These are phyloP conservation scores for Echinosophora koreensis DNA, from an alignment of 306 rosid genomes.

Conservation along the genomic window DNA sequence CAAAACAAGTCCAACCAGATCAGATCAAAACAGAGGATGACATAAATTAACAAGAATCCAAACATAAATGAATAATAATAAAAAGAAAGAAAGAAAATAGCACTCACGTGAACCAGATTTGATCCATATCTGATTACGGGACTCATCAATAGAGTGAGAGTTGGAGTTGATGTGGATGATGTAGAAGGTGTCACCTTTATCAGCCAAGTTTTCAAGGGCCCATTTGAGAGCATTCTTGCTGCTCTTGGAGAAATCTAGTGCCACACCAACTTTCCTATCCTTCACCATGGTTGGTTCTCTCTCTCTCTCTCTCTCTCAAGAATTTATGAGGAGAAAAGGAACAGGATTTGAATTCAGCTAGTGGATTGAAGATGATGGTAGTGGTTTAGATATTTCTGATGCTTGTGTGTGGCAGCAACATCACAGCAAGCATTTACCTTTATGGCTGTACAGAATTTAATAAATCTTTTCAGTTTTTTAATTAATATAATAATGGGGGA, in stretches of 20 bases:
- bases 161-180: slow-evolving; percentile 66
- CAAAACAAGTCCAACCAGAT: not conserved
- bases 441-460: too few species aligned
- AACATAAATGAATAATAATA: not conserved
- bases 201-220: slow-evolving; percentile 82
- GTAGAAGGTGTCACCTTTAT: slow-evolving; percentile 80
- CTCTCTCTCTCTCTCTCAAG: not conserved
- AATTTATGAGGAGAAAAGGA: not conserved
- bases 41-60: not conserved
- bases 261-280: slow-evolving; percentile 83
- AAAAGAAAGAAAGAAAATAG: not conserved
- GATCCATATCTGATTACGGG: slow-evolving; percentile 60
- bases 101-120: slow-evolving; percentile 80
- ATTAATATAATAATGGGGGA: too few species aligned
- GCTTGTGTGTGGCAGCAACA: not conserved
- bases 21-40: not conserved
- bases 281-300: slow-evolving; percentile 59
- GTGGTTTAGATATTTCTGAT: not conserved
- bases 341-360: not conserved
- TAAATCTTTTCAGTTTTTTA: too few species aligned
- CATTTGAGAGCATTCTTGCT: slow-evolving; percentile 88
- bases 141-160: slow-evolving; percentile 48
- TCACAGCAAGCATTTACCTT: not conserved
- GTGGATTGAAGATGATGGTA: not conserved
- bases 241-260: slow-evolving; percentile 81